phyloP scores from a whole-genome alignment of 345 rosid species.

The Eucalyptus caleyi region DNA sequence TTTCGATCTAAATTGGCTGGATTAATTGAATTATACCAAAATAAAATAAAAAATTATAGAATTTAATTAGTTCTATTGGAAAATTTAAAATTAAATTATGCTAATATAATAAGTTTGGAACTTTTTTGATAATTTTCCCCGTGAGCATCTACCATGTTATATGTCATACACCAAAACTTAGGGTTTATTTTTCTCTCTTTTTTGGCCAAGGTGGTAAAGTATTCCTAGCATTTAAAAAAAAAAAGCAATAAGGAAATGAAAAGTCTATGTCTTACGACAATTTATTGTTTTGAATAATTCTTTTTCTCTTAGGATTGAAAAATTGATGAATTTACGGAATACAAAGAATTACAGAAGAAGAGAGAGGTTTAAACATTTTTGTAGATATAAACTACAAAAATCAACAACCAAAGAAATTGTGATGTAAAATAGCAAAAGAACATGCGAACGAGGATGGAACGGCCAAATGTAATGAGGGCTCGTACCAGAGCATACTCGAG shows the following conservation, averaged over 20 bases:
- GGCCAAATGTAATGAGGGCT: background rate
- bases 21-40: rapidly evolving
- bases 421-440: background rate
- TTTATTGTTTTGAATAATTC: background rate
- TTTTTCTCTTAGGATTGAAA: background rate
- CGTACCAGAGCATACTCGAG: background rate
- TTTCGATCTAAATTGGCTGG: rapidly evolving
- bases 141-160: background rate
- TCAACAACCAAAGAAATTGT: background rate
- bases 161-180: background rate
- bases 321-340: background rate
- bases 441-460: background rate
- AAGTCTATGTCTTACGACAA: background rate
- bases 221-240: background rate
- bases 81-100: too few species aligned
- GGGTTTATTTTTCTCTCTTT: background rate
- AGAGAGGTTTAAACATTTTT: background rate
- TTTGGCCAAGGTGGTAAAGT: background rate
- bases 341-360: background rate
- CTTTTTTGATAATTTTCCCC: too few species aligned
- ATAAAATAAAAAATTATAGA: too few species aligned
- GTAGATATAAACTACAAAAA: background rate
- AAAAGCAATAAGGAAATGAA: background rate
- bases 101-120: rapidly evolving
- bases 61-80: too few species aligned